Evolutionary conservation across 116 monocot species (phyloP).

Genomic region (Zostera marina): DNA sequence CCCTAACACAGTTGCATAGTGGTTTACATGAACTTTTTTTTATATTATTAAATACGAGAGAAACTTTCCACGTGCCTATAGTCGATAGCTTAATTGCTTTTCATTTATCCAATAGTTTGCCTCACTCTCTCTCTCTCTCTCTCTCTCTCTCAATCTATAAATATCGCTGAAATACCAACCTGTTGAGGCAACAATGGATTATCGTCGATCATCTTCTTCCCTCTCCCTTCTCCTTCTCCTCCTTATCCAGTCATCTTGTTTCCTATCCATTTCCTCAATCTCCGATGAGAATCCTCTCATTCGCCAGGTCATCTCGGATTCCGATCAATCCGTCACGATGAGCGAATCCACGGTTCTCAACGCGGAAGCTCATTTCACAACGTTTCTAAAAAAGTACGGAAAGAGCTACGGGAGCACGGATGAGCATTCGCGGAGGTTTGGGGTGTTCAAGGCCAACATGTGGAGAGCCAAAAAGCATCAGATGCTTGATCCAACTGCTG

Average conservation of each 20-base stretch:
- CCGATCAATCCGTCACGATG: neutral
- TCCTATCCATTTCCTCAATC: neutral
- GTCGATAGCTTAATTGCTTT: too few relatives aligned
- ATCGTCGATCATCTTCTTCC: neutral
- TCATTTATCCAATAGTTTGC: too few relatives aligned
- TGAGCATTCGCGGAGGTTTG: slow-evolving; percentile 5
- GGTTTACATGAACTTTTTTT: too few relatives aligned
- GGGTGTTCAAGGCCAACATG: slow-evolving; percentile 59
- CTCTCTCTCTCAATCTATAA: too few relatives aligned
- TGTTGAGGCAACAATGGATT: too few relatives aligned
- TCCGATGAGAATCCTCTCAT: neutral
- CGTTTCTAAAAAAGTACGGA: slow-evolving; percentile 9
- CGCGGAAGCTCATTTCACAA: slow-evolving; percentile 12
- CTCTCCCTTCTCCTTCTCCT: neutral
- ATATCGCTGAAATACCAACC: too few relatives aligned
- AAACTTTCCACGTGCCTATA: too few relatives aligned
- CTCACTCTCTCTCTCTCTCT: too few relatives aligned
- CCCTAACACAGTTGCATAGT: too few relatives aligned
- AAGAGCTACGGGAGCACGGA: slow-evolving; percentile 7
- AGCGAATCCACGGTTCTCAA: neutral
- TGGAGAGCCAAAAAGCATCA: slow-evolving; percentile 49
- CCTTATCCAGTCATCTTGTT: neutral
- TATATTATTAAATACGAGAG: too few relatives aligned
- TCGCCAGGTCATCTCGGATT: slow-evolving; percentile 1
- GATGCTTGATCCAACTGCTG: slow-evolving; percentile 58